Percentiles rank a stretch among this genome's conserved stretches.
Conservation (phyloP, 495 filamentous ascomycete species). For the Chaetomium cochliodes region DNA sequence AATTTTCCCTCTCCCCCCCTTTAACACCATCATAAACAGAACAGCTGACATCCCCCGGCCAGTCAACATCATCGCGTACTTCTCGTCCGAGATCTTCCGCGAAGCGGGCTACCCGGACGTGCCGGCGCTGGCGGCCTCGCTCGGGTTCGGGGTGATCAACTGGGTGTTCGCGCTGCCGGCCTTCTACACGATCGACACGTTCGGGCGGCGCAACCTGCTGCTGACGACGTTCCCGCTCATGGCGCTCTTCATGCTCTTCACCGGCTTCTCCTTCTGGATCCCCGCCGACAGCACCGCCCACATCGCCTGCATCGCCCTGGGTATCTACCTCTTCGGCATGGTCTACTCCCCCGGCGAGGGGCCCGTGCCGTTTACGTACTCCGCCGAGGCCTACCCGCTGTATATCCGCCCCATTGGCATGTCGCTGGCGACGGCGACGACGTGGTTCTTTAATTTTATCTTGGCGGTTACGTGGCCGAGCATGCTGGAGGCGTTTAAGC, state of each 20-base stretch:
- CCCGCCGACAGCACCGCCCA: conserved; percentile 52
- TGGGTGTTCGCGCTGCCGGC: conserved; percentile 83
- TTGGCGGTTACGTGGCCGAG: conserved; percentile 66
- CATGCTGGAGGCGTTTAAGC: conserved; percentile 52
- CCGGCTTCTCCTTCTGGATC: conserved; percentile 68
- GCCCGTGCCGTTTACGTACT: conserved; percentile 79
- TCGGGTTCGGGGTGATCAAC: conserved; percentile 79
- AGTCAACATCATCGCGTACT: conserved; percentile 72
- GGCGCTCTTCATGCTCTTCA: conserved; percentile 72
- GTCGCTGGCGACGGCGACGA: conserved; percentile 67
- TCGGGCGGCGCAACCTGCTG: conserved; percentile 70
- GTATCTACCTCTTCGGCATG: conserved; percentile 66
- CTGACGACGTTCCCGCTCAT: conserved; percentile 85
- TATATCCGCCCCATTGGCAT: conserved; percentile 73
- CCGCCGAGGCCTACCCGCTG: conserved; percentile 74
- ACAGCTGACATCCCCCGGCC: neutral
- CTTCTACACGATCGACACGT: conserved; percentile 82
- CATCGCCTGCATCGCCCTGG: conserved; percentile 63
- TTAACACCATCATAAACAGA: neutral
- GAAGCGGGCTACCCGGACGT: conserved; percentile 59
- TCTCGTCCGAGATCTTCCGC: conserved; percentile 22
- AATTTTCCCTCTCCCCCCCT: neutral
- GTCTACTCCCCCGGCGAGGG: conserved; percentile 80
- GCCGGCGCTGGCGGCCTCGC: conserved; percentile 67
- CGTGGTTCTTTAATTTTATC: conserved; percentile 60